phyloP scores from a whole-genome alignment of 768 basidiomycete genomes.

The Amylocystis lapponica region DNA sequence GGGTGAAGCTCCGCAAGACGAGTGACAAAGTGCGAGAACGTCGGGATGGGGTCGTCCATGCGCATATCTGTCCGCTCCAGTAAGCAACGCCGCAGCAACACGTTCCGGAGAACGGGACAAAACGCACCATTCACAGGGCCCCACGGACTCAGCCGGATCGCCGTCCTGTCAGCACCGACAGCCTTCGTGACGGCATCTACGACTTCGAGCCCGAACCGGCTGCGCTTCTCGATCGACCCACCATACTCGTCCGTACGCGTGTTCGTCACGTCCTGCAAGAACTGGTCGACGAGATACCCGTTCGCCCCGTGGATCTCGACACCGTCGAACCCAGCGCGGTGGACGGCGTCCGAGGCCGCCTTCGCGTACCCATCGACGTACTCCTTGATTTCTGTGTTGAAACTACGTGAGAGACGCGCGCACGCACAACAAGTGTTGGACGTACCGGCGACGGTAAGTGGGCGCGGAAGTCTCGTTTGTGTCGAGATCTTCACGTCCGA shows the following conservation, averaged over 20 bases:
- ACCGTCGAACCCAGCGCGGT: slow-evolving; percentile 20
- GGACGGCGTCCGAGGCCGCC: slow-evolving; percentile 24
- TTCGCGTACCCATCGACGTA: slow-evolving; percentile 28
- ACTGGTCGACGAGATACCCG: slow-evolving; percentile 34
- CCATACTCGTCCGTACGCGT: slow-evolving; percentile 44
- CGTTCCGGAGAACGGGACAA: too few species aligned
- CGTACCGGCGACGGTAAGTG: slow-evolving; percentile 19
- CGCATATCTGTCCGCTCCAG: slow-evolving; percentile 41
- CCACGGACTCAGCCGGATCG: slow-evolving; percentile 35
- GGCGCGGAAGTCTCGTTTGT: slow-evolving; percentile 12
- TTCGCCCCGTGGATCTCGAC: slow-evolving; percentile 19
- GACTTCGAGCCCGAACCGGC: slow-evolving; percentile 40
- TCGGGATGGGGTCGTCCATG: slow-evolving; percentile 49
- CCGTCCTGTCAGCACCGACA: slow-evolving; percentile 36
- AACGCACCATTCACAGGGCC: slow-evolving; percentile 27
- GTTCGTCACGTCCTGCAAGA: slow-evolving; percentile 32
- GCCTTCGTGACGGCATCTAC: slow-evolving; percentile 32
- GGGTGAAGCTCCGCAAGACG: slow-evolving; percentile 36
- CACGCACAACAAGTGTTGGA: not conserved
- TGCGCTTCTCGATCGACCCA: slow-evolving; percentile 41
- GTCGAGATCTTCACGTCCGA: slow-evolving; percentile 18
- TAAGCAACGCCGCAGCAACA: too few species aligned
- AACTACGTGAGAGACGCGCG: not conserved
- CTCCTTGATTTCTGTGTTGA: slow-evolving; percentile 28
- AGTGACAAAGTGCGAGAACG: slow-evolving; percentile 44